These are phyloP conservation scores for Teratosphaeria epicoccoides DNA, from an alignment of 2,329 filamentous ascomycete genomes.

Conservation along the genomic window DNA sequence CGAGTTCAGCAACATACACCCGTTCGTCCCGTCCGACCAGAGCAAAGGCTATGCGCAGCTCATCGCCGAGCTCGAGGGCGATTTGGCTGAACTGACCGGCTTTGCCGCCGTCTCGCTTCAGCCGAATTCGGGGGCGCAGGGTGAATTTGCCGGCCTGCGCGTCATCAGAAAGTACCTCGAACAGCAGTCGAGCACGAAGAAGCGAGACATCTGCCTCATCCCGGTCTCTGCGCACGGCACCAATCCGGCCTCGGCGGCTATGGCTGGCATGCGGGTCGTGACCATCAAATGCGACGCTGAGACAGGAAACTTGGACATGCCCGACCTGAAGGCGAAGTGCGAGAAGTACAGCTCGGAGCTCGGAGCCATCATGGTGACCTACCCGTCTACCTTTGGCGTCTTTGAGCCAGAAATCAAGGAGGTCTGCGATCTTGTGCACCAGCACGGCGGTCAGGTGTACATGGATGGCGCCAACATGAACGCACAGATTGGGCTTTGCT, in stretches of 20 bases:
- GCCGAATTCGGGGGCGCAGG: constrained; percentile 92
- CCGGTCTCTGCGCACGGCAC: constrained; percentile 92
- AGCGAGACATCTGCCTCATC: constrained; percentile 86
- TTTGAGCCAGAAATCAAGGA: constrained; percentile 85
- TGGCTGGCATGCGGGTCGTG: constrained; percentile 92
- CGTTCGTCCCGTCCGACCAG: constrained; percentile 57
- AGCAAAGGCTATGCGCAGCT: constrained; percentile 59
- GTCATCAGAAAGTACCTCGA: constrained; percentile 80
- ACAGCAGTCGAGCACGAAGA: constrained; percentile 53
- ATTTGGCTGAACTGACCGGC: constrained; percentile 74
- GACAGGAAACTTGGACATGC: constrained; percentile 82
- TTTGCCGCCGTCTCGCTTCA: constrained; percentile 86
- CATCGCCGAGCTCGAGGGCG: constrained; percentile 60
- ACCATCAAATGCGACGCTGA: constrained; percentile 79
- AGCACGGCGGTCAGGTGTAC: constrained; percentile 85
- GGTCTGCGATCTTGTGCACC: constrained; percentile 75
- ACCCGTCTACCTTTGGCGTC: constrained; percentile 88
- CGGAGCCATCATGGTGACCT: constrained; percentile 92
- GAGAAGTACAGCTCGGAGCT: constrained; percentile 77
- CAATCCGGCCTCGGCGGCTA: constrained; percentile 87
- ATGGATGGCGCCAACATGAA: constrained; percentile 99
- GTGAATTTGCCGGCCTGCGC: constrained; percentile 83
- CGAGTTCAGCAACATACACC: constrained; percentile 69
- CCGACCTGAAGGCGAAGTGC: constrained; percentile 77
- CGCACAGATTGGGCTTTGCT: constrained; percentile 90